Evolutionary conservation across 2,329 filamentous ascomycete species (phyloP).

Genomic region (Aureobasidium sp.): DNA sequence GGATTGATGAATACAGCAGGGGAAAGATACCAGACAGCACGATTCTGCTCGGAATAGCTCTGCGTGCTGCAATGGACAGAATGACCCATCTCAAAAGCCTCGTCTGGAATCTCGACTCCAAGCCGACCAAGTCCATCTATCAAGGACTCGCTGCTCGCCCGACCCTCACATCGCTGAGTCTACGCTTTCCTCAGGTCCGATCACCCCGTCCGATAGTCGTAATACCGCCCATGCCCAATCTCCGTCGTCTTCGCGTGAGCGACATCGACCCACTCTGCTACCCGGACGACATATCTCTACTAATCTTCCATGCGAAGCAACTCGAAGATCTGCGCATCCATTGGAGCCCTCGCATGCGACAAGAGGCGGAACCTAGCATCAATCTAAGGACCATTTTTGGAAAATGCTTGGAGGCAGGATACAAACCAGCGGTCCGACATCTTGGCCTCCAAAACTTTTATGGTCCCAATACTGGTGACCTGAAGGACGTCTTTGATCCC

Average conservation of each 20-base stretch:
- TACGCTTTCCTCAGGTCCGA: constrained; percentile 62
- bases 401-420: constrained; percentile 54
- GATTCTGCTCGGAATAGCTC: constrained; percentile 68
- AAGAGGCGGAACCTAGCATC: constrained; percentile 63
- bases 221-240: constrained; percentile 63
- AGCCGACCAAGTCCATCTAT: constrained; percentile 66
- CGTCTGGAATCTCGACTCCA: constrained; percentile 68
- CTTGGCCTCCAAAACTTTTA: constrained; percentile 66
- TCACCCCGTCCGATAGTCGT: constrained; percentile 63
- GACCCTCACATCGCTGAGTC: constrained; percentile 58
- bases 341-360: constrained; percentile 69
- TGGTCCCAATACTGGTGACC: constrained; percentile 54
- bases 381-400: constrained; percentile 63
- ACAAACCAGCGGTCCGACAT: constrained; percentile 54
- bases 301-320: constrained; percentile 60
- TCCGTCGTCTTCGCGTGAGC: constrained; percentile 59
- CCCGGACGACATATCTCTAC: constrained; percentile 66
- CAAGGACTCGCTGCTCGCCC: constrained; percentile 57
- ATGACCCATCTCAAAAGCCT: constrained; percentile 63
- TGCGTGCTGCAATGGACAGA: constrained; percentile 65
- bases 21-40: constrained; percentile 69
- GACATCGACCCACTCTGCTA: constrained; percentile 72
- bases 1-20: constrained; percentile 63
- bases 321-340: constrained; percentile 63
- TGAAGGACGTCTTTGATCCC: constrained; percentile 50